These are phyloP conservation scores for Saccharomycopsis oosterbeekiorum DNA, from an alignment of 805 yeast genomes.

Conservation along the genomic window DNA sequence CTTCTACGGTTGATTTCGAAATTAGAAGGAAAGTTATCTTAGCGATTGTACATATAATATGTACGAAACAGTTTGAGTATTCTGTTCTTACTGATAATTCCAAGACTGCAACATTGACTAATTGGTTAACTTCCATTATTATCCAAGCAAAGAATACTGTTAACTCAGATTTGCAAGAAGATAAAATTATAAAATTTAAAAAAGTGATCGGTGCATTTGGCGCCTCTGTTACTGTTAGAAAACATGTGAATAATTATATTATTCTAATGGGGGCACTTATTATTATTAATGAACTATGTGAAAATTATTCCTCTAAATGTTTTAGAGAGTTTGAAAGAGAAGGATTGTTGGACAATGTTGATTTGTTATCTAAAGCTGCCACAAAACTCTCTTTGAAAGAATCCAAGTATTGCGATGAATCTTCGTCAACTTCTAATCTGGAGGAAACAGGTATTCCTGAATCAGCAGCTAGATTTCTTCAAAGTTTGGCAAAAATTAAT, in stretches of 20 bases:
- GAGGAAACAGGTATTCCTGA: background rate
- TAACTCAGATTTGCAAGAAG: background rate
- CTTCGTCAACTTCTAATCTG: background rate
- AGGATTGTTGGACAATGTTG: conserved; percentile 53
- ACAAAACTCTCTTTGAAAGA: conserved; percentile 19
- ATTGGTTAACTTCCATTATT: conserved; percentile 48
- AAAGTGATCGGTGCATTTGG: background rate
- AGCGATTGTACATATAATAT: conserved; percentile 26
- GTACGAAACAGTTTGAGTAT: conserved; percentile 19
- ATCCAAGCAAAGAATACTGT: conserved; percentile 30
- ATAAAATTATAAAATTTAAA: background rate
- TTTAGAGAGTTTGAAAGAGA: conserved; percentile 51
- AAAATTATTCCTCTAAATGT: conserved; percentile 35
- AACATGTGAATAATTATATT: conserved; percentile 4
- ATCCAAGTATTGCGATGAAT: background rate
- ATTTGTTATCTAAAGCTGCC: conserved; percentile 25
- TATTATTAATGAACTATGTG: conserved; percentile 35
- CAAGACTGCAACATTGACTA: conserved; percentile 26
- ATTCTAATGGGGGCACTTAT: conserved; percentile 20
- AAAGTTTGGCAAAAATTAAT: background rate
- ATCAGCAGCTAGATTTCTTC: background rate
- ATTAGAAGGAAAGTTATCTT: conserved; percentile 49
- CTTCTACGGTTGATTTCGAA: conserved; percentile 61
- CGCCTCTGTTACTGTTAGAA: background rate
- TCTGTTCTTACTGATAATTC: background rate